Conservation (phyloP, 768 basidiomycete species). For the Boletellus ananiceps region DNA sequence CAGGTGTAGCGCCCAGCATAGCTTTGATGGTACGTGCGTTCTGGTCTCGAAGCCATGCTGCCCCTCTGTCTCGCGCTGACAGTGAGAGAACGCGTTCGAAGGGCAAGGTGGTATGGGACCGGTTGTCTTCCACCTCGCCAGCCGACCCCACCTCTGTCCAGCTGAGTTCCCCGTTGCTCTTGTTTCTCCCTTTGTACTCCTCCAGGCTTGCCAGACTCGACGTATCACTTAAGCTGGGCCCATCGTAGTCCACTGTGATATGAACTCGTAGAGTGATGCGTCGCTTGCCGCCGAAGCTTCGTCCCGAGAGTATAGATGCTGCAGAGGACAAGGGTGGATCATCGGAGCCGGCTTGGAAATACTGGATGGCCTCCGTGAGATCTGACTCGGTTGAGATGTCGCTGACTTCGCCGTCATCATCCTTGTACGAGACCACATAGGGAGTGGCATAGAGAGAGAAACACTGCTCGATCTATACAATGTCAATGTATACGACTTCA, state of each 20-base stretch:
- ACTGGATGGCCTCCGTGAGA: slow-evolving; percentile 81
- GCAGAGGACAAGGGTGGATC: slow-evolving; percentile 68
- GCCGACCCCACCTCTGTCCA: slow-evolving; percentile 44
- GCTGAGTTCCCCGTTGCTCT: slow-evolving; percentile 43
- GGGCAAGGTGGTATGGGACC: slow-evolving; percentile 39
- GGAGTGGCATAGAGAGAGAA: slow-evolving; percentile 68
- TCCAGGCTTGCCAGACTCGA: slow-evolving; percentile 77
- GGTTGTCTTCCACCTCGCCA: slow-evolving; percentile 54
- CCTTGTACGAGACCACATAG: slow-evolving; percentile 77
- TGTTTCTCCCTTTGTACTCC: slow-evolving; percentile 58
- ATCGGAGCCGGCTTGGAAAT: slow-evolving; percentile 74
- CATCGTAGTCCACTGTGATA: slow-evolving; percentile 85
- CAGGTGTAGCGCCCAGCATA: slow-evolving; percentile 54
- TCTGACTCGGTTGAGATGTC: slow-evolving; percentile 67
- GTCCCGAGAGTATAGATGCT: slow-evolving; percentile 64
- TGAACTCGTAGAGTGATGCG: slow-evolving; percentile 77
- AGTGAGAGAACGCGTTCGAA: slow-evolving; percentile 37
- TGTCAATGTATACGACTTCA: background rate
- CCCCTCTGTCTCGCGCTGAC: slow-evolving; percentile 61
- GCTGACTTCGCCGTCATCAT: slow-evolving; percentile 80
- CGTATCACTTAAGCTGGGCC: slow-evolving; percentile 86
- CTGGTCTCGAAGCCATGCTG: slow-evolving; percentile 82
- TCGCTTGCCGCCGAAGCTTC: slow-evolving; percentile 60
- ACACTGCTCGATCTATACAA: slow-evolving; percentile 71
- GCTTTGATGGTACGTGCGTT: slow-evolving; percentile 59